These are phyloP conservation scores for Scolecobasidium constrictum DNA, from an alignment of 2,329 filamentous ascomycete species.

Conservation along the genomic window DNA sequence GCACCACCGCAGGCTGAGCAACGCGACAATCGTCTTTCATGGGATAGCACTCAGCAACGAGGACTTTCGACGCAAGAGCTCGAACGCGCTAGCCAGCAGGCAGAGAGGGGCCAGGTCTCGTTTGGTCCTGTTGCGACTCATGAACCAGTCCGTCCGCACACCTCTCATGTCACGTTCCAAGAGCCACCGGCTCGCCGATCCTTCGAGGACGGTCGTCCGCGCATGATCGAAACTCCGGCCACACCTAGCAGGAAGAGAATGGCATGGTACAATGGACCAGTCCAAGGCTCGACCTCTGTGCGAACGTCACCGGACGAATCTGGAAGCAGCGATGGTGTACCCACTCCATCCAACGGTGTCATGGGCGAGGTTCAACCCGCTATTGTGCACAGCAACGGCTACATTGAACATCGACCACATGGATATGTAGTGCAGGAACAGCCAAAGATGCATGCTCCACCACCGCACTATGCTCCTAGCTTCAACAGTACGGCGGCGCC, in stretches of 20 bases:
- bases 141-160: background rate
- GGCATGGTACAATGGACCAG: slow-evolving; percentile 58
- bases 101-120: slow-evolving; percentile 11
- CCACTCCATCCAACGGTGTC: slow-evolving; percentile 39
- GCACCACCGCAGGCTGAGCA: slow-evolving; percentile 1
- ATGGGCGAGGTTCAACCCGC: slow-evolving; percentile 40
- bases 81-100: background rate
- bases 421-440: slow-evolving; percentile 16
- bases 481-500: background rate
- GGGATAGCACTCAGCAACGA: slow-evolving; percentile 9
- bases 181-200: slow-evolving; percentile 22
- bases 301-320: slow-evolving; percentile 45
- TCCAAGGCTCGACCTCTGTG: slow-evolving; percentile 21
- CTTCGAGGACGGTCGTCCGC: slow-evolving; percentile 20
- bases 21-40: slow-evolving; percentile 8
- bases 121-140: background rate
- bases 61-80: slow-evolving; percentile 9
- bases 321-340: slow-evolving; percentile 43
- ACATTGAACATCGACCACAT: slow-evolving; percentile 32
- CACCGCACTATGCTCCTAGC: background rate
- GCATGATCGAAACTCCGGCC: background rate
- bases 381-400: slow-evolving; percentile 40
- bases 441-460: slow-evolving; percentile 11
- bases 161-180: background rate
- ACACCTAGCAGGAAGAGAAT: slow-evolving; percentile 37